Evolutionary conservation across 768 basidiomycete species (phyloP).

Genomic region (Hygrophorus russula): DNA sequence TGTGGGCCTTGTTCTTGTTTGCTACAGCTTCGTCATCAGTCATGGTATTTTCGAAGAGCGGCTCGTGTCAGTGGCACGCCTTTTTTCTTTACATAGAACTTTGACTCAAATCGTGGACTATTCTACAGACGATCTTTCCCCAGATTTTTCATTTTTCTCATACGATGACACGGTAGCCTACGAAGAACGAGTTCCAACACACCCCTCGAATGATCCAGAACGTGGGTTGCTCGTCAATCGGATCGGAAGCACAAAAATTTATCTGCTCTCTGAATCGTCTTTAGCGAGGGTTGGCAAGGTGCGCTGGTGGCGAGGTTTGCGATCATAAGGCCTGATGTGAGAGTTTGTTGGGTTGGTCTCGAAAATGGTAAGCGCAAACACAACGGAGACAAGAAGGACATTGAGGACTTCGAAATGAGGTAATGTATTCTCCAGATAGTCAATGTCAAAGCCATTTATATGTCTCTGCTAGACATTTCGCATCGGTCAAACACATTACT

Average conservation of each 20-base stretch:
- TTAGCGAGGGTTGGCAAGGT: constrained; percentile 60
- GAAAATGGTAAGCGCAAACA: constrained; percentile 40
- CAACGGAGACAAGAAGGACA: constrained; percentile 20
- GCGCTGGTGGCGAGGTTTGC: constrained; percentile 34
- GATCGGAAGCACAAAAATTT: constrained; percentile 68
- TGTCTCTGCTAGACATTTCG: constrained; percentile 25
- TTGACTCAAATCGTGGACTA: constrained; percentile 32
- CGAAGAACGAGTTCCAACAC: constrained; percentile 41
- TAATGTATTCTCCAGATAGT: constrained; percentile 13
- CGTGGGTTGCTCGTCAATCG: constrained; percentile 43
- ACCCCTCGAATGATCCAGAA: constrained; percentile 17
- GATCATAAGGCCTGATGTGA: constrained; percentile 34
- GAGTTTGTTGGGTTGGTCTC: constrained; percentile 15
- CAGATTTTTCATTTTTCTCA: constrained; percentile 28
- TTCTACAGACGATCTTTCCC: constrained; percentile 23
- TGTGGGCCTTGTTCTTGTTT: constrained; percentile 81
- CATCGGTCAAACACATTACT: constrained; percentile 60
- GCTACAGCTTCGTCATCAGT: constrained; percentile 34
- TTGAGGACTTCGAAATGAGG: constrained; percentile 19
- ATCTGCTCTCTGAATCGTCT: constrained; percentile 62
- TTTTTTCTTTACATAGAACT: constrained; percentile 7
- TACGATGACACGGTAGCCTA: constrained; percentile 47
- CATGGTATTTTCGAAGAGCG: constrained; percentile 18
- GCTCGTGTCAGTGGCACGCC: not conserved
- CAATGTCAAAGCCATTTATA: not conserved